phyloP scores from a whole-genome alignment of 306 rosid genomes.

The Vachellia collinsii region DNA sequence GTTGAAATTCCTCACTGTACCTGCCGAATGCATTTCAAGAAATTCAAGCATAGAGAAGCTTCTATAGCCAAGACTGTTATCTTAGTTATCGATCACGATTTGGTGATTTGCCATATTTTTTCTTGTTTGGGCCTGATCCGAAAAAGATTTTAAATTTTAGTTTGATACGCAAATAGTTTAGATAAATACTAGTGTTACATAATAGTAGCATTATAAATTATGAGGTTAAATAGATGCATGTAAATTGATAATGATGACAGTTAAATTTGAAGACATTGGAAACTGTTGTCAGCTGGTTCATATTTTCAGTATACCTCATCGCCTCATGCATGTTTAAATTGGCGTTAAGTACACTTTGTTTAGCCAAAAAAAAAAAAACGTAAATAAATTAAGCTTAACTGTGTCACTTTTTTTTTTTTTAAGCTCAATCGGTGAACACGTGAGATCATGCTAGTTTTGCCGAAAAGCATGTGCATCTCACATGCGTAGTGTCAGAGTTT shows the following conservation, averaged over 20 bases:
- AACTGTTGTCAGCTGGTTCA: neutral
- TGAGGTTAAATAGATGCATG: neutral
- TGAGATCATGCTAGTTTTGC: too few relatives aligned
- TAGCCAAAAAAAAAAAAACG: neutral
- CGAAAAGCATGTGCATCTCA: too few relatives aligned
- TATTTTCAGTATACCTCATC: neutral
- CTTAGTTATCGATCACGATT: neutral
- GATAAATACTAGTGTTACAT: neutral
- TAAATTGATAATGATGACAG: neutral
- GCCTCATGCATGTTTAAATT: neutral
- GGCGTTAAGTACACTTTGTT: neutral
- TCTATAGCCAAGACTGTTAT: constrained; percentile 11
- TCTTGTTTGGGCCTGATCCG: neutral
- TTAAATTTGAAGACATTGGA: neutral
- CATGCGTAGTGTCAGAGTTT: too few relatives aligned
- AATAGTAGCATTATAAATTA: neutral
- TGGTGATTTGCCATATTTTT: neutral
- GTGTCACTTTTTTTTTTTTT: too few relatives aligned
- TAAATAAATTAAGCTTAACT: too few relatives aligned
- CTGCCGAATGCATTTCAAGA: neutral
- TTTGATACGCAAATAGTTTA: neutral
- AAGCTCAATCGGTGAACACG: too few relatives aligned
- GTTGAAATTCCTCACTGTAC: neutral
- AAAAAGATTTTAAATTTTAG: neutral
- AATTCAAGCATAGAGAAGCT: constrained; percentile 18